Base-by-base conservation (phyloP, 2,329 filamentous ascomycete species). In the Xylaria sp. region DNA sequence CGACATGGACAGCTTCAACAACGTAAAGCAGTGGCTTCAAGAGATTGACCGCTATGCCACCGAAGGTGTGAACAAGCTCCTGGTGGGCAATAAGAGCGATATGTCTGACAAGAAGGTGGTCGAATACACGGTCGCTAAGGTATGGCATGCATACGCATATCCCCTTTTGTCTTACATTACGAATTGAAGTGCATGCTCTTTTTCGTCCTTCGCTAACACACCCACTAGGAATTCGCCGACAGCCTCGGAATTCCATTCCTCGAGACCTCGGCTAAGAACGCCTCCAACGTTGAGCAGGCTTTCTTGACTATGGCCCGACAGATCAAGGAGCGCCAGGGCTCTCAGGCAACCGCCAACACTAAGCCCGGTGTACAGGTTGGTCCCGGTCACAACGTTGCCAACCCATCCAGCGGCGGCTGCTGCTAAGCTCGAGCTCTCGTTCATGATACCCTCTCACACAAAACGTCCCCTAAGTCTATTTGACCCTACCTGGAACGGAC, bases 41-140 rank as follows among this genome's bases (percentile, higher is more conserved):
- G 96, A 99, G 86, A 99, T 99, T 78, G 96, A 99, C 86, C 91
- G 96, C 82, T 98, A 99, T 80, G 96, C 96, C 77, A 99, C 96
- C 76, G 96, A 99, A 85, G 96, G 96, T 75, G 96, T 99, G 80
- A 99, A 99, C 90, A 99, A 99, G 89, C 89, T 99, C 75, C 91
- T 99, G 71, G 95, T 99, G 72, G 96, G 96, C 80, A 99, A 99
- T 92, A 99, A 99, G 92, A 97, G 94, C 85, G 96, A 99, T 92
- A 98, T 99, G 94, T 91, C 95, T 69, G 96, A 99, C 86, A 99
- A 99, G 92, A 99, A 98, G 88, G 96, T 98, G 49, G 96, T 99
- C 72, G 96, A 99, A 84, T 99, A 99, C 89, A 97, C 94, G 73
- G 96, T 98, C 76, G 96, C 96, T 77, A 99, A 99, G 93, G 96